Evolutionary conservation across 2,329 filamentous ascomycete genomes (phyloP).

Genomic region (Zymoseptoria ardabiliae): DNA sequence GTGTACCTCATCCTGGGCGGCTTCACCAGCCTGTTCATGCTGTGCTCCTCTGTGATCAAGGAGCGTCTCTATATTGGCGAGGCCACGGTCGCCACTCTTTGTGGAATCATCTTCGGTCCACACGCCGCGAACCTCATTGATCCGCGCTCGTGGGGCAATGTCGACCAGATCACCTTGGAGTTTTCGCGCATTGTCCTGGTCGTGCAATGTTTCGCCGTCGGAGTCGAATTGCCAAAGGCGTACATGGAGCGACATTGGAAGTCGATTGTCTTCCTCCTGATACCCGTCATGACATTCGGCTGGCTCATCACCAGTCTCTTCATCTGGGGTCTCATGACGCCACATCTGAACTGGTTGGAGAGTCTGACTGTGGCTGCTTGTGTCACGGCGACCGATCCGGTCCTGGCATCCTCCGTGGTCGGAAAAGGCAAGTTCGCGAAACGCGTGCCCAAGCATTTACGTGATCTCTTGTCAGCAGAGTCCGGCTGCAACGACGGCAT

Average conservation of each 20-base stretch:
- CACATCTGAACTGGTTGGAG: constrained; percentile 77
- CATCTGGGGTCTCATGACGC: constrained; percentile 80
- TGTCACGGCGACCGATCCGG: constrained; percentile 94
- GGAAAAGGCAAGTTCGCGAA: constrained; percentile 99
- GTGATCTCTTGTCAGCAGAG: constrained; percentile 89
- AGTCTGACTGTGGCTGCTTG: constrained; percentile 82
- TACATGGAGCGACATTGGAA: constrained; percentile 99
- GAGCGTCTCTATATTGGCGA: constrained; percentile 98
- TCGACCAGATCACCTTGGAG: constrained; percentile 80
- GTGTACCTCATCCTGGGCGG: constrained; percentile 97
- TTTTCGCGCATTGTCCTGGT: constrained; percentile 85
- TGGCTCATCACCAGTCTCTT: constrained; percentile 91
- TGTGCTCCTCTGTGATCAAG: constrained; percentile 96
- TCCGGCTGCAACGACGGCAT: constrained; percentile 99
- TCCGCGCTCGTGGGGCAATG: constrained; percentile 68
- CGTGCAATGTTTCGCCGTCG: constrained; percentile 86
- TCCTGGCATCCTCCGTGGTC: constrained; percentile 93
- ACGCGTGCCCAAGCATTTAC: constrained; percentile 91
- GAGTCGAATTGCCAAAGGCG: constrained; percentile 80
- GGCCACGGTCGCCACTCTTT: constrained; percentile 85
- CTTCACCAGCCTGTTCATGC: constrained; percentile 97
- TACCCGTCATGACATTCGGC: constrained; percentile 96
- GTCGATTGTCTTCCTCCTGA: constrained; percentile 76
- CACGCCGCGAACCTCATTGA: constrained; percentile 76
- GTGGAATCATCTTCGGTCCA: constrained; percentile 82